phyloP scores from a whole-genome alignment of 106 monocot genomes.

The Agapanthus africanus region DNA sequence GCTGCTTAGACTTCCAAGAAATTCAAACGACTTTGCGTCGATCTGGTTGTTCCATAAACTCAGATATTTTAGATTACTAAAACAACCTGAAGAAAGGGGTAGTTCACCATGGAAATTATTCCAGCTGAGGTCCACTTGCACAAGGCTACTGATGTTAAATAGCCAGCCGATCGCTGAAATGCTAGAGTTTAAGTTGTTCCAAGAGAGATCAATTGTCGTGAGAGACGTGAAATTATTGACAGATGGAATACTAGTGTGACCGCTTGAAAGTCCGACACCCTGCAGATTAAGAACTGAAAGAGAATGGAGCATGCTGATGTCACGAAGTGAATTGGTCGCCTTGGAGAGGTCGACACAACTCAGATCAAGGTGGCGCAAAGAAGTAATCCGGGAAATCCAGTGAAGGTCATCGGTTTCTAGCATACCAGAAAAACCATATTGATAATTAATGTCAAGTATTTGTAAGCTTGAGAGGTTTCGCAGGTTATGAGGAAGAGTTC shows the following conservation, averaged over 20 bases:
- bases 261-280: not conserved
- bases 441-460: slow-evolving; percentile 7
- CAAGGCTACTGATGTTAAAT: slow-evolving; percentile 5
- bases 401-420: not conserved
- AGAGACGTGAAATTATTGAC: slow-evolving; percentile 1
- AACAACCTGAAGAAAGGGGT: not conserved
- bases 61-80: not conserved
- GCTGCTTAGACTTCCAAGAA: not conserved
- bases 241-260: not conserved
- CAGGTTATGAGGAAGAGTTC: slow-evolving; percentile 14
- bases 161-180: not conserved
- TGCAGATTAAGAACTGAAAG: not conserved
- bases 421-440: not conserved
- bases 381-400: slow-evolving; percentile 1
- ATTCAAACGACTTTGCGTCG: not conserved
- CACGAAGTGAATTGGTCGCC: not conserved
- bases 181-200: not conserved
- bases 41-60: not conserved
- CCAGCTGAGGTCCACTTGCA: not conserved
- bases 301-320: not conserved
- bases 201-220: not conserved
- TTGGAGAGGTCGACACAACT: not conserved
- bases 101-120: not conserved
- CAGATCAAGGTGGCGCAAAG: slow-evolving; percentile 3
- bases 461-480: slow-evolving; percentile 21